These are phyloP conservation scores for Mucor lusitanicus DNA, from an alignment of 371 early-diverging fungal species.

Conservation along the genomic window DNA sequence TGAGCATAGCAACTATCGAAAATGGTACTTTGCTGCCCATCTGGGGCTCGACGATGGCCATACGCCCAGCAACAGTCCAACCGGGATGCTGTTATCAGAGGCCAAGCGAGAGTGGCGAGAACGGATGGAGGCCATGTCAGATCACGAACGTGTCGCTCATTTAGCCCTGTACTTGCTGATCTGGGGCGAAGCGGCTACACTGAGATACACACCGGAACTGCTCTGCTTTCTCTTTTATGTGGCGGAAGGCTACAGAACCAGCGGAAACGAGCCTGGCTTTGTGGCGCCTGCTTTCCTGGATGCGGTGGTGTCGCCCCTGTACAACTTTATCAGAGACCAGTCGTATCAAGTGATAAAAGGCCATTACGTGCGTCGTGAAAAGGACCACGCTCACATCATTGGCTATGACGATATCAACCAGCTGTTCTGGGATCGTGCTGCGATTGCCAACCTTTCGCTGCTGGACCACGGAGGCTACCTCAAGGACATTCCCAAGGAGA, in stretches of 20 bases:
- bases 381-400: conserved; percentile 79
- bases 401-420: conserved; percentile 93
- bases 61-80: conserved; percentile 30
- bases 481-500: conserved; percentile 62
- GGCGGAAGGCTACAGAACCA: conserved; percentile 61
- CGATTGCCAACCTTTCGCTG: conserved; percentile 62
- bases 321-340: conserved; percentile 76
- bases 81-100: conserved; percentile 42
- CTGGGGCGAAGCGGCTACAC: conserved; percentile 87
- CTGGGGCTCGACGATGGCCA: conserved; percentile 63
- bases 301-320: conserved; percentile 74
- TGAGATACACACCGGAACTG: conserved; percentile 82
- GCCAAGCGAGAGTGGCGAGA: conserved; percentile 76
- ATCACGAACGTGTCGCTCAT: conserved; percentile 69
- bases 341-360: conserved; percentile 73
- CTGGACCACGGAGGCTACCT: conserved; percentile 50
- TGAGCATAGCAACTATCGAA: conserved; percentile 83
- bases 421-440: conserved; percentile 78
- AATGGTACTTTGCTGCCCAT: conserved; percentile 86
- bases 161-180: conserved; percentile 79
- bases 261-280: conserved; percentile 38
- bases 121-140: conserved; percentile 72
- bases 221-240: conserved; percentile 83
- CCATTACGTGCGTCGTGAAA: conserved; percentile 77
- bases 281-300: conserved; percentile 55